phyloP scores from a whole-genome alignment of 371 early-diverging fungal genomes.

The Rhizopus stolonifer region DNA sequence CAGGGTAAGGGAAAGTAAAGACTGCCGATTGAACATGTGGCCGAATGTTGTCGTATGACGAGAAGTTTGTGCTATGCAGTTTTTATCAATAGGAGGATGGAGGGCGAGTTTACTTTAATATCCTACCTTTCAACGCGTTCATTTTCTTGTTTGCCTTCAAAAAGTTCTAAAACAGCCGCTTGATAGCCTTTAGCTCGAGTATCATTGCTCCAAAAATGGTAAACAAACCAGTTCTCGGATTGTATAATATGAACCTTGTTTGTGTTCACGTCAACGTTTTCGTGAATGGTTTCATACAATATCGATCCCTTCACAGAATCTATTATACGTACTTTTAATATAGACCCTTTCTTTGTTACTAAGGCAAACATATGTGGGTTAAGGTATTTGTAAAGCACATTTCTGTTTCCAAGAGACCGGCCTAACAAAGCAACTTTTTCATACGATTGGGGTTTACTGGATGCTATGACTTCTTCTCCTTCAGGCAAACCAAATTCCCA shows the following conservation, averaged over 20 bases:
- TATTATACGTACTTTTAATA: conserved; percentile 68
- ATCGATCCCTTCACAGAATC: conserved; percentile 89
- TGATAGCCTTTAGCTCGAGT: conserved; percentile 50
- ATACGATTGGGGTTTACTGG: conserved; percentile 32
- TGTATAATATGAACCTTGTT: conserved; percentile 65
- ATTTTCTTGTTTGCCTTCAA: conserved; percentile 78
- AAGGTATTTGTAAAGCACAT: conserved; percentile 94
- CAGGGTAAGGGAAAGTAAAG: conserved; percentile 71
- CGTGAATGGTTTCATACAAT: conserved; percentile 68
- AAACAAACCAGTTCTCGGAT: conserved; percentile 86
- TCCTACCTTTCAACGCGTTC: conserved; percentile 70
- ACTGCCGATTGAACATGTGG: conserved; percentile 77
- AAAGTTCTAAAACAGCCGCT: conserved; percentile 80
- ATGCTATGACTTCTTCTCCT: conserved; percentile 55
- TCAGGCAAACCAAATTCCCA: conserved; percentile 65
- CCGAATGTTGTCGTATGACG: conserved; percentile 68
- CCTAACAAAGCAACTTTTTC: conserved; percentile 84
- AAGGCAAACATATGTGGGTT: conserved; percentile 86
- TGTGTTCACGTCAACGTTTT: conserved; percentile 54
- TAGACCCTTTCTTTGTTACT: conserved; percentile 44
- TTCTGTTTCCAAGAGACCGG: conserved; percentile 89
- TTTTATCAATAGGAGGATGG: neutral
- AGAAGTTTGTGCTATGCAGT: conserved; percentile 66
- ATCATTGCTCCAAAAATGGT: conserved; percentile 86
- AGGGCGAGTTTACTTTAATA: conserved; percentile 18